Percentiles rank a stretch among this genome's conserved stretches.
These are phyloP conservation scores for Clonostachys chloroleuca DNA, from an alignment of 2,329 filamentous ascomycete species.

Conservation along the genomic window DNA sequence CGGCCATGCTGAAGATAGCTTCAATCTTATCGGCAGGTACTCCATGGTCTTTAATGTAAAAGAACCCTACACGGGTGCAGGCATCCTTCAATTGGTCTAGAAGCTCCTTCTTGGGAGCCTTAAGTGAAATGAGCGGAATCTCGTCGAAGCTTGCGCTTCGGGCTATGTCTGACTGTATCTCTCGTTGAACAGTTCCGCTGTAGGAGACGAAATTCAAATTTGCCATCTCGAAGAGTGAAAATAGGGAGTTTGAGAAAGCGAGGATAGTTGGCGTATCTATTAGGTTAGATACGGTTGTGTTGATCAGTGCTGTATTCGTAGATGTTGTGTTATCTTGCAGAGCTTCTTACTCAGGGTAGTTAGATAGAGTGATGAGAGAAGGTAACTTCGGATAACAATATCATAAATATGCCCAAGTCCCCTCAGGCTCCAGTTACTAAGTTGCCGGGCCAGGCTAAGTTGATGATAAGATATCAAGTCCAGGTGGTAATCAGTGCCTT, in stretches of 20 bases:
- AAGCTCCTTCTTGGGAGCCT: neutral
- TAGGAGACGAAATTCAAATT: neutral
- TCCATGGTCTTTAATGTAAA: slow-evolving; percentile 40
- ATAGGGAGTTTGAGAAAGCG: neutral
- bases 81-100: neutral
- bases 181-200: neutral
- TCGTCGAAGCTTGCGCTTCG: neutral
- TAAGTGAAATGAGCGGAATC: neutral
- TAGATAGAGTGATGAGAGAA: no score
- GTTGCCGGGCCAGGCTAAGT: no score
- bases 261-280: neutral
- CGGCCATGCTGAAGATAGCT: slow-evolving; percentile 8
- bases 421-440: no score
- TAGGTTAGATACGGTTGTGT: no score
- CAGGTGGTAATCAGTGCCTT: no score
- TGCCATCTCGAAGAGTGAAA: neutral
- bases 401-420: no score
- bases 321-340: no score
- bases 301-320: no score
- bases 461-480: no score
- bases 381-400: no score
- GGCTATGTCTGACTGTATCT: neutral
- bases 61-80: slow-evolving; percentile 26
- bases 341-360: no score
- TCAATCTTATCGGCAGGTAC: slow-evolving; percentile 24